phyloP scores from a whole-genome alignment of 1,284 basidiomycete species.

The Sporisorium exsertum region DNA sequence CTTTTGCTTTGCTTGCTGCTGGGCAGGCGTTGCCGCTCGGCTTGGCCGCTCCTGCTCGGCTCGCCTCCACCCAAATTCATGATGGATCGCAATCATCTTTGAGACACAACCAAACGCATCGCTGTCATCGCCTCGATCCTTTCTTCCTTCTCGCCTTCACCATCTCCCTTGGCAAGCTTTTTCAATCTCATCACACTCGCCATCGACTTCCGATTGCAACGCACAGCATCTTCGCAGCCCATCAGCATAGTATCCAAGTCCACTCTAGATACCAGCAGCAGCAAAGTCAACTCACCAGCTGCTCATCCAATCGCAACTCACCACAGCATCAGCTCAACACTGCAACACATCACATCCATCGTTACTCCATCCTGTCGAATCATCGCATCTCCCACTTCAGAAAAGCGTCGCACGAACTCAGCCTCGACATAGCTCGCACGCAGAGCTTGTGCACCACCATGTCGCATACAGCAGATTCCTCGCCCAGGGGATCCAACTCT shows the following conservation, averaged over 20 bases:
- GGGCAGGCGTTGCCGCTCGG: not conserved
- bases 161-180: not conserved
- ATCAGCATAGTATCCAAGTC: constrained; percentile 1
- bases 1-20: not conserved
- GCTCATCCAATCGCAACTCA: not conserved
- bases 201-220: not conserved
- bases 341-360: not conserved
- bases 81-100: not conserved
- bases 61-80: constrained; percentile 3
- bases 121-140: not conserved
- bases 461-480: constrained; percentile 46
- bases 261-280: constrained; percentile 3
- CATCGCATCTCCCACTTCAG: not conserved
- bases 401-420: not conserved
- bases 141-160: not conserved
- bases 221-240: not conserved
- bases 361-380: not conserved
- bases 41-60: not conserved
- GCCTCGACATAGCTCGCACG: not conserved
- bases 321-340: not conserved
- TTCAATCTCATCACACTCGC: not conserved
- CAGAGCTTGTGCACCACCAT: constrained; percentile 13
- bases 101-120: not conserved
- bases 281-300: too few species aligned
- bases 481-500: constrained; percentile 50